Conservation (phyloP, 2,329 filamentous ascomycete genomes). For the Aspergillus carbonarius region DNA sequence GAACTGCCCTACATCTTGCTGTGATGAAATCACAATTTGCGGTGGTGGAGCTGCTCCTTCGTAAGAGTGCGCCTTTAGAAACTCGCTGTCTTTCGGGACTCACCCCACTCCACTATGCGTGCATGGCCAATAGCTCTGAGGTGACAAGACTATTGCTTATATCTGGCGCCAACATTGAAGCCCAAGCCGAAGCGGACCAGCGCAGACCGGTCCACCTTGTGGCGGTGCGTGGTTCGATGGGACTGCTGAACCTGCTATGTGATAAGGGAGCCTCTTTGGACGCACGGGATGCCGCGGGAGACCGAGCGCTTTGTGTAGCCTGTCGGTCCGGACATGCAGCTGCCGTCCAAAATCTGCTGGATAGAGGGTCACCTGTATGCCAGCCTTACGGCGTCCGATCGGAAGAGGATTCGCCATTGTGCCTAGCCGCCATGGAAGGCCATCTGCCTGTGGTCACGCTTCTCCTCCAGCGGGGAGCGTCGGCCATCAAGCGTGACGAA, state of each 20-base stretch:
- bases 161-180: conserved; percentile 36
- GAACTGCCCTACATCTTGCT: conserved; percentile 39
- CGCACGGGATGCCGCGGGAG: conserved; percentile 32
- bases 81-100: conserved; percentile 29
- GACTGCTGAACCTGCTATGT: conserved; percentile 33
- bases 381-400: conserved; percentile 23
- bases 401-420: conserved; percentile 40
- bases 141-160: conserved; percentile 35
- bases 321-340: conserved; percentile 33
- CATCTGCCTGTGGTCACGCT: conserved; percentile 34
- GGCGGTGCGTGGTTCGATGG: conserved; percentile 27
- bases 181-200: conserved; percentile 25
- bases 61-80: conserved; percentile 32
- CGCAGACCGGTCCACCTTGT: conserved; percentile 38
- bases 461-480: conserved; percentile 35
- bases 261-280: conserved; percentile 33
- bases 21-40: conserved; percentile 37
- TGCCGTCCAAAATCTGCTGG: conserved; percentile 35
- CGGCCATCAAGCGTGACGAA: conserved; percentile 36
- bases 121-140: conserved; percentile 29
- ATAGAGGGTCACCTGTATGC: conserved; percentile 32
- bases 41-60: conserved; percentile 38
- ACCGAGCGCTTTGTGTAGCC: conserved; percentile 36
- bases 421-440: conserved; percentile 37
- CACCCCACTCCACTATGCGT: conserved; percentile 41